These are phyloP conservation scores for Pythium monospermum DNA, from an alignment of 352 stramenopile species.

Conservation along the genomic window DNA sequence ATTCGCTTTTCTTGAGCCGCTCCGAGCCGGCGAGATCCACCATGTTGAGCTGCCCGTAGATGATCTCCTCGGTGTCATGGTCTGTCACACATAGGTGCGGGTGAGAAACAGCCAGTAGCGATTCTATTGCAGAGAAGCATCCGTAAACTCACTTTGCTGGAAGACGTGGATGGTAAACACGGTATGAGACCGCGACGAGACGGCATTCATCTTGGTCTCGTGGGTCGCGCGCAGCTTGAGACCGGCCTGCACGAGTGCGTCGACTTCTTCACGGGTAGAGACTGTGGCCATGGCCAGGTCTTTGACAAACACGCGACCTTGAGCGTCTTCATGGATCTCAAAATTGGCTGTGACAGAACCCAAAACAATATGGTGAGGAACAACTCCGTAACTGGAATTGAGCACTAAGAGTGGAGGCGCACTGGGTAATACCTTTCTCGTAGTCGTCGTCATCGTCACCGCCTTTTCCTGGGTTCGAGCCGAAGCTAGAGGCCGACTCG, in stretches of 20 bases:
- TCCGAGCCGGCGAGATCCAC: constrained; percentile 81
- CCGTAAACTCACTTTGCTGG: constrained; percentile 62
- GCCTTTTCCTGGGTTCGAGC: constrained; percentile 36
- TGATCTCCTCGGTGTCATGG: constrained; percentile 64
- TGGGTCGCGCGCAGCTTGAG: constrained; percentile 87
- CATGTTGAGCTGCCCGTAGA: constrained; percentile 85
- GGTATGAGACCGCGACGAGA: constrained; percentile 85
- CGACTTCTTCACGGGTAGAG: constrained; percentile 77
- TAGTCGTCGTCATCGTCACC: constrained; percentile 79
- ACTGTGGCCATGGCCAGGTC: constrained; percentile 89
- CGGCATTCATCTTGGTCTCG: constrained; percentile 91
- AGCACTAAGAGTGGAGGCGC: too few relatives aligned
- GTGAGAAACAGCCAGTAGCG: neutral
- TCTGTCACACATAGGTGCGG: constrained; percentile 20
- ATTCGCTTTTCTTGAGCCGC: constrained; percentile 84
- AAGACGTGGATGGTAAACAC: constrained; percentile 88
- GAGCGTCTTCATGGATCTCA: constrained; percentile 91
- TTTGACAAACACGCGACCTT: constrained; percentile 92
- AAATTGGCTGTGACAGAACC: constrained; percentile 66
- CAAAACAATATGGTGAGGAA: too few relatives aligned
- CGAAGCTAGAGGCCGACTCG: constrained; percentile 63
- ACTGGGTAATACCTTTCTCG: constrained; percentile 77
- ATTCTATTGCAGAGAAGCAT: neutral
- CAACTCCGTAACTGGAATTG: neutral
- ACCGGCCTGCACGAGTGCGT: constrained; percentile 80